These are phyloP conservation scores for Colletotrichum melonis DNA, from an alignment of 2,329 filamentous ascomycete genomes.

Conservation along the genomic window DNA sequence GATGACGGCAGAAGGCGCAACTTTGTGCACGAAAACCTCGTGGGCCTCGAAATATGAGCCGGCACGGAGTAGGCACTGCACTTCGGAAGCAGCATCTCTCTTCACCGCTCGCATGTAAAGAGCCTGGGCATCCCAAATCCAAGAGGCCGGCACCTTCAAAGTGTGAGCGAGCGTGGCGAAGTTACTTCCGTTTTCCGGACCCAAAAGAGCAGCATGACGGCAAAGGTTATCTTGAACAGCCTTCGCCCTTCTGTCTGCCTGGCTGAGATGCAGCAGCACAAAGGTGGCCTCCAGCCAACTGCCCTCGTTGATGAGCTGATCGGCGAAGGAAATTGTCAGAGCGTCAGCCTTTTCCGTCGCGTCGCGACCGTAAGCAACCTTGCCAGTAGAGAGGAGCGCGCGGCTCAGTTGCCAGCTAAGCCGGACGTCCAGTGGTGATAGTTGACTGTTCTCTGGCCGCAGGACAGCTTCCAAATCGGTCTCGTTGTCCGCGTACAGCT, in stretches of 20 bases:
- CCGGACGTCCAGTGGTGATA: conserved; percentile 79
- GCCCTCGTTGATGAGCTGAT: conserved; percentile 71
- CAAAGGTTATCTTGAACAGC: conserved; percentile 80
- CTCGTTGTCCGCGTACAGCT: conserved; percentile 75
- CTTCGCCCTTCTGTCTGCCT: conserved; percentile 69
- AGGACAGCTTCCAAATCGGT: conserved; percentile 76
- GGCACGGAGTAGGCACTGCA: conserved; percentile 83
- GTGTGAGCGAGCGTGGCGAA: conserved; percentile 72
- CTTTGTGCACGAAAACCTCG: conserved; percentile 80
- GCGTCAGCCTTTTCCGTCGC: conserved; percentile 73
- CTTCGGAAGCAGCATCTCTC: conserved; percentile 77
- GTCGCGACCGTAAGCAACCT: conserved; percentile 63
- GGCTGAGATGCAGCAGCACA: conserved; percentile 80
- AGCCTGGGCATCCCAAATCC: conserved; percentile 91
- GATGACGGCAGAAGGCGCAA: conserved; percentile 86
- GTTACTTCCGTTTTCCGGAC: conserved; percentile 64
- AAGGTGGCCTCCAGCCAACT: conserved; percentile 80
- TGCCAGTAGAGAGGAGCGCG: conserved; percentile 65
- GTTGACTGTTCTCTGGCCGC: conserved; percentile 79
- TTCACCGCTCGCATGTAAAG: conserved; percentile 81
- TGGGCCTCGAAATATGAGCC: conserved; percentile 85
- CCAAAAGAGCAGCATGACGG: conserved; percentile 76
- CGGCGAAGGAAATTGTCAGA: conserved; percentile 73
- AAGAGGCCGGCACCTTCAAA: conserved; percentile 77
- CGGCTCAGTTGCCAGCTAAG: conserved; percentile 88